phyloP scores from a whole-genome alignment of 73 alveolate genomes.

The Effrenium voratum region DNA sequence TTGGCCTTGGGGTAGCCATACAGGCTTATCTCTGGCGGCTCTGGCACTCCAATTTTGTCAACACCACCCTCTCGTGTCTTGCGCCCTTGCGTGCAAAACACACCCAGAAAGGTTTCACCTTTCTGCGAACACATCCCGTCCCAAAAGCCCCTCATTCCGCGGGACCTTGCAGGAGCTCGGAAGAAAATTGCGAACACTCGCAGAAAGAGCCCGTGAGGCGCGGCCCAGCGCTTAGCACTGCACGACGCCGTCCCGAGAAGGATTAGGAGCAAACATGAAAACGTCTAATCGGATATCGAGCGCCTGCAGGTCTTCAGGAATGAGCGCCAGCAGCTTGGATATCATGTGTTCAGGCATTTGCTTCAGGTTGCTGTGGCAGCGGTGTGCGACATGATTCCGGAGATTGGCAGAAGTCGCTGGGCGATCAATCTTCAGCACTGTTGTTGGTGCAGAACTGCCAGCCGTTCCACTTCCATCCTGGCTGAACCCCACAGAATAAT shows the following conservation, averaged over 20 bases:
- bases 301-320: conserved; percentile 3
- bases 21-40: too few relatives aligned
- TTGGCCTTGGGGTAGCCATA: too few relatives aligned
- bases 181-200: too few relatives aligned
- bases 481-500: conserved; percentile 56
- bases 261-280: conserved; percentile 1
- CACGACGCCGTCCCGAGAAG: conserved; percentile 30
- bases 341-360: conserved; percentile 55
- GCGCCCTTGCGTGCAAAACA: too few relatives aligned
- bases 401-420: conserved; percentile 42
- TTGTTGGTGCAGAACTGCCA: conserved; percentile 32
- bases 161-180: too few relatives aligned
- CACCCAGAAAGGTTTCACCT: too few relatives aligned
- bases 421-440: conserved; percentile 28
- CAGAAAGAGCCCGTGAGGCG: too few relatives aligned
- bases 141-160: too few relatives aligned
- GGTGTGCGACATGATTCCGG: conserved; percentile 44
- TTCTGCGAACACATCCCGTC: too few relatives aligned
- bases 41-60: too few relatives aligned
- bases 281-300: conserved; percentile 58
- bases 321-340: not conserved
- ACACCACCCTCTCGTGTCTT: too few relatives aligned
- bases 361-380: conserved; percentile 85
- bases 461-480: conserved; percentile 64
- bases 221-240: too few relatives aligned